phyloP scores from a whole-genome alignment of 179 eudicot genomes.

The Dionaea muscipula region DNA sequence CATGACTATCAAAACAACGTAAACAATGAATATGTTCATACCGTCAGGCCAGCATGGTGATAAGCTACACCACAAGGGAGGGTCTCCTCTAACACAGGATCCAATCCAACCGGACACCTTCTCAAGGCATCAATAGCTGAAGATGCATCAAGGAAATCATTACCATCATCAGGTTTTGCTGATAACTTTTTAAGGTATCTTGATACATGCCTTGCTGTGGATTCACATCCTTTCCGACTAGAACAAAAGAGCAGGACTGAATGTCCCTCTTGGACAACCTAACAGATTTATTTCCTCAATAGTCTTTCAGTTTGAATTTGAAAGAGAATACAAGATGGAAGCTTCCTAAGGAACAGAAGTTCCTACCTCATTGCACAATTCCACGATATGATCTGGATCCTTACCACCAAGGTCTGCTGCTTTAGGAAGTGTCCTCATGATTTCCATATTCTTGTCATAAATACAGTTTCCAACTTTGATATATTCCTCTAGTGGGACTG shows the following conservation, averaged over 20 bases:
- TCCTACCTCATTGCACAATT: slow-evolving; percentile 85
- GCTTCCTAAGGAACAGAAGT: slow-evolving; percentile 6
- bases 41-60: slow-evolving; percentile 99
- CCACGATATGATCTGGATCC: slow-evolving; percentile 97
- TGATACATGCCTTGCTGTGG: slow-evolving; percentile 83
- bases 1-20: background rate
- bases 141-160: slow-evolving; percentile 40
- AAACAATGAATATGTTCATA: slow-evolving; percentile 18
- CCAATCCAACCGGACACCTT: slow-evolving; percentile 84
- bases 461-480: slow-evolving; percentile 80
- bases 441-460: slow-evolving; percentile 65
- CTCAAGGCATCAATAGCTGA: slow-evolving; percentile 73
- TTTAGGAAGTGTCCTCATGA: slow-evolving; percentile 63
- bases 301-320: slow-evolving; percentile 1
- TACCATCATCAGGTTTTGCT: slow-evolving; percentile 37
- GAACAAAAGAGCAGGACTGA: slow-evolving; percentile 93
- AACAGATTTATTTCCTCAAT: slow-evolving; percentile 3
- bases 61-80: slow-evolving; percentile 94
- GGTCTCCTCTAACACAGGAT: slow-evolving; percentile 79
- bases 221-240: slow-evolving; percentile 97
- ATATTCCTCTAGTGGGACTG: slow-evolving; percentile 92
- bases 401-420: slow-evolving; percentile 74
- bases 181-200: slow-evolving; percentile 60
- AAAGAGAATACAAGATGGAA: background rate
- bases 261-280: slow-evolving; percentile 97